Base-by-base conservation (phyloP, 352 stramenopile species). In the Paralagenidium karlingii region DNA sequence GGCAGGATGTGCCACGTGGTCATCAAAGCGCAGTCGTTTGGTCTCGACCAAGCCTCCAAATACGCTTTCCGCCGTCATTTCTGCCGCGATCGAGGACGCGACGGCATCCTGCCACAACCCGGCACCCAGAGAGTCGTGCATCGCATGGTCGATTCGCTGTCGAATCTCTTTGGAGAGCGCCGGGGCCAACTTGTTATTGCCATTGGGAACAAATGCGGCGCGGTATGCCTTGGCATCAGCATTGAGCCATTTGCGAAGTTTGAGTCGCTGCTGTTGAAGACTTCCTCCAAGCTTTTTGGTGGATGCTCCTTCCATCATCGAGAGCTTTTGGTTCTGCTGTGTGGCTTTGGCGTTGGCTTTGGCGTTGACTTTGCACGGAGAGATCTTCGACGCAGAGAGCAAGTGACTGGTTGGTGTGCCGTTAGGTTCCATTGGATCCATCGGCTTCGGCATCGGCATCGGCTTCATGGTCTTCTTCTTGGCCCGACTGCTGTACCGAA, bases 41-140 rank as follows among this genome's bases (percentile, higher is more conserved):
- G 64, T 78, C 9, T 47, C 26, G 3, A 67, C 41, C 19, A 55
- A 36, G 13, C 62, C 68, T 9, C 64, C 64, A 37, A 82, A 73
- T 8, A 78, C 55, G 3, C 55, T 51, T 22, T 78, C 68, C 28
- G 64, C 78, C 24, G 51, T 77, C 50, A 79, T 68, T 24, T 82
- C 64, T 1, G 52, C 50, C 13, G 62, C 68, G 20, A 79, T 53
- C 4, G 60, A 24, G n/a, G 64, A 82, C 8, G 59, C 52, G 1
- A 82, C 62, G 2, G 56, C 43, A 22, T 82, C 62, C 6, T 45
- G 27, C 63, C 64, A 78, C 8, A 78, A 43, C 7, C 61, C 49
- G 5, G 36, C 21, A 20, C 51, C 52, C 7, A 42, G 40, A 8
- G 27, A 55, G 1, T 34, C 33, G 16, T 30, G 22, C 34, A 74